Evolutionary conservation across 768 basidiomycete genomes (phyloP).

Genomic region (Amanita inopinata): DNA sequence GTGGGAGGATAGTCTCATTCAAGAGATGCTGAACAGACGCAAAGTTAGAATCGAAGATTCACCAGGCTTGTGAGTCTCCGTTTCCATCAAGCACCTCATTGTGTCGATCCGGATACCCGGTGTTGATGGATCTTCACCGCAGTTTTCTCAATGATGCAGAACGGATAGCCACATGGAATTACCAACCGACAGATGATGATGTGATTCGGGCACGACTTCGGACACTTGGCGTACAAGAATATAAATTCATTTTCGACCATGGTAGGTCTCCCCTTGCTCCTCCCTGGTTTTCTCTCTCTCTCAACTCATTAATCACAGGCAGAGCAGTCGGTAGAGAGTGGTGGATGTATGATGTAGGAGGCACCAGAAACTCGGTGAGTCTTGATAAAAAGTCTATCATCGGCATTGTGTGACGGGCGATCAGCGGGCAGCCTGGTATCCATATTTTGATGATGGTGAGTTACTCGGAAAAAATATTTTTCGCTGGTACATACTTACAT

Average conservation of each 20-base stretch:
- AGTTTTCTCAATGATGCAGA: constrained; percentile 67
- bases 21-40: constrained; percentile 45
- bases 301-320: constrained; percentile 26
- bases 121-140: too few relatives aligned
- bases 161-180: constrained; percentile 51
- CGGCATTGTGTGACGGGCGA: not conserved
- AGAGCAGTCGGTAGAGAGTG: constrained; percentile 59
- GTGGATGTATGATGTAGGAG: constrained; percentile 78
- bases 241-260: constrained; percentile 54
- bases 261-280: constrained; percentile 25
- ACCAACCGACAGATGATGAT: constrained; percentile 67
- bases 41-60: constrained; percentile 56
- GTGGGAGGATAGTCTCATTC: constrained; percentile 58
- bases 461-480: constrained; percentile 6
- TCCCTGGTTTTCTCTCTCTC: not conserved
- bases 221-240: constrained; percentile 73
- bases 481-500: constrained; percentile 5
- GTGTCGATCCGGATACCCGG: too few relatives aligned
- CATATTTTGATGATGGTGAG: constrained; percentile 69
- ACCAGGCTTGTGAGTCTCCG: constrained; percentile 58
- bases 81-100: too few relatives aligned
- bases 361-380: constrained; percentile 57
- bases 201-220: constrained; percentile 71
- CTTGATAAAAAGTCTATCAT: constrained; percentile 10
- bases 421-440: constrained; percentile 68